These are phyloP conservation scores for Fonsecaea erecta DNA, from an alignment of 2,329 filamentous ascomycete species.

Conservation along the genomic window DNA sequence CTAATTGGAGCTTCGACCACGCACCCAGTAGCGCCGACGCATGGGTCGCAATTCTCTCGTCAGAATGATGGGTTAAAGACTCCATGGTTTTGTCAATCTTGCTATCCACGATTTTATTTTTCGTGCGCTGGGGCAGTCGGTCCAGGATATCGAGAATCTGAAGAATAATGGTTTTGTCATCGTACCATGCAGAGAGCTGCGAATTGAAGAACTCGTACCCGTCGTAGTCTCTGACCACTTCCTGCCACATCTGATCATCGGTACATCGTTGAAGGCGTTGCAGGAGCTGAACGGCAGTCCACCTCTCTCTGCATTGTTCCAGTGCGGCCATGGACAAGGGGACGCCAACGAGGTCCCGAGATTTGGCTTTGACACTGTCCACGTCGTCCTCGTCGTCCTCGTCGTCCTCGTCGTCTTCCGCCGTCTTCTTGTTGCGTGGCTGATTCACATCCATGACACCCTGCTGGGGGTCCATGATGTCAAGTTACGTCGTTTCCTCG, in stretches of 20 bases:
- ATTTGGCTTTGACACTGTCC: conserved; percentile 80
- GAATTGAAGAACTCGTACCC: conserved; percentile 94
- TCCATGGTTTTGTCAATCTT: conserved; percentile 87
- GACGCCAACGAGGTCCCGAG: conserved; percentile 79
- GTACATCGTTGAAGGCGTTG: conserved; percentile 84
- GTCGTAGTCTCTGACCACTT: conserved; percentile 94
- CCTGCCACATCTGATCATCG: conserved; percentile 83
- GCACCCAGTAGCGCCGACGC: conserved; percentile 74
- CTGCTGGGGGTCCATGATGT: too few species aligned
- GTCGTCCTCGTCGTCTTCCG: conserved; percentile 83
- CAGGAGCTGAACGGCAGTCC: conserved; percentile 95
- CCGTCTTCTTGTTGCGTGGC: conserved; percentile 92
- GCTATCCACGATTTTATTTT: conserved; percentile 96
- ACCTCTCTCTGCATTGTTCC: conserved; percentile 98
- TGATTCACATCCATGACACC: conserved; percentile 80
- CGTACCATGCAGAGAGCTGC: conserved; percentile 79
- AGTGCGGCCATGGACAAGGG: conserved; percentile 95
- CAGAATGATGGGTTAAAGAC: conserved; percentile 67
- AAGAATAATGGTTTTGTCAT: conserved; percentile 86
- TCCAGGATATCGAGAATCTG: conserved; percentile 90
- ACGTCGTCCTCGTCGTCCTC: conserved; percentile 98
- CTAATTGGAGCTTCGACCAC: conserved; percentile 89
- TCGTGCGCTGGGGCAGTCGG: conserved; percentile 84
- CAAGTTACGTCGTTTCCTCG: too few species aligned
- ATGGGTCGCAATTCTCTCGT: conserved; percentile 74